Conservation (phyloP, 805 yeast genomes). For the Yamadazyma laniorum region DNA sequence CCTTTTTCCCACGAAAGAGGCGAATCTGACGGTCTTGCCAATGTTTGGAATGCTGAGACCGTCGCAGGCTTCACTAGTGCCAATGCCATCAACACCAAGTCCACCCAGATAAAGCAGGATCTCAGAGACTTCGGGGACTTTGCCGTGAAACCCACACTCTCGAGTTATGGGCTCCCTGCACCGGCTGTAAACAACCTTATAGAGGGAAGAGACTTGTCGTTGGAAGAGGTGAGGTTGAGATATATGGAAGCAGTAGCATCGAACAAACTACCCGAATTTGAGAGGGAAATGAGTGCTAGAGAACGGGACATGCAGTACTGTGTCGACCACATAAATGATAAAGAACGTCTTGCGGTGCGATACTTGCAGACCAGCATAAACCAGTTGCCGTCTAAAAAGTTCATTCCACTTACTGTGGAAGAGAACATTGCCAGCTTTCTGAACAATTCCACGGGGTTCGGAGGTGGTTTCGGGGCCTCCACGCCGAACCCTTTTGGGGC, state of each 20-base stretch:
- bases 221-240: constrained; percentile 51
- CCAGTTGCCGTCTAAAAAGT: constrained; percentile 23
- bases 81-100: constrained; percentile 15
- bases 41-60: constrained; percentile 7
- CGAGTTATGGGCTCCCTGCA: constrained; percentile 48
- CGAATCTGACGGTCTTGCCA: neutral
- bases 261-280: constrained; percentile 38
- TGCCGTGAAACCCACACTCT: constrained; percentile 28
- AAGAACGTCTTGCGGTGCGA: constrained; percentile 53
- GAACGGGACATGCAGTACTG: constrained; percentile 47
- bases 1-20: constrained; percentile 20
- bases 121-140: constrained; percentile 17
- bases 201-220: constrained; percentile 50
- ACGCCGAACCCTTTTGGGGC: constrained; percentile 1
- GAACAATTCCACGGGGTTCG: constrained; percentile 14
- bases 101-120: constrained; percentile 22
- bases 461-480: neutral
- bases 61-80: constrained; percentile 15
- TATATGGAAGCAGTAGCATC: constrained; percentile 41
- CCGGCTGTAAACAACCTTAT: constrained; percentile 52
- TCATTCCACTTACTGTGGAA: constrained; percentile 27
- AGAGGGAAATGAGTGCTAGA: constrained; percentile 41
- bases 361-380: constrained; percentile 49
- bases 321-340: constrained; percentile 32
- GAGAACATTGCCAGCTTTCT: constrained; percentile 25